These are phyloP conservation scores for Euphrasia confusa DNA, from an alignment of 257 asterid genomes.

Conservation along the genomic window DNA sequence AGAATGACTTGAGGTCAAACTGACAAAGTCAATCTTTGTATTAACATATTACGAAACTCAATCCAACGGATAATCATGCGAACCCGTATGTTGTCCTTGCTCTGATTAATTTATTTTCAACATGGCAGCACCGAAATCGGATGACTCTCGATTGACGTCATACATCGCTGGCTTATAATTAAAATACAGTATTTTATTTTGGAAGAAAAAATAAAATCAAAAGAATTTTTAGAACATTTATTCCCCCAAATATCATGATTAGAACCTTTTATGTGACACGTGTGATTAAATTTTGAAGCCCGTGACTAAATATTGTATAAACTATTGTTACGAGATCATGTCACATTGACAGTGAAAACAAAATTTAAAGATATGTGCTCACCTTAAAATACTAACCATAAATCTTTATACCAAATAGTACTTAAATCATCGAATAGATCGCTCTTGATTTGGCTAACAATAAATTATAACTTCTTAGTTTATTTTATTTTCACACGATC, in stretches of 20 bases:
- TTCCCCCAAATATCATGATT: too few species aligned
- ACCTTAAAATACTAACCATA: background rate
- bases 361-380: conserved; percentile 4
- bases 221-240: too few species aligned
- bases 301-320: conserved; percentile 3
- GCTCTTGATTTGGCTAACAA: background rate
- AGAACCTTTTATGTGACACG: background rate
- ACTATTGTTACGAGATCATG: background rate
- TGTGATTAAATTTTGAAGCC: background rate
- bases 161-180: conserved; percentile 7
- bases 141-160: conserved; percentile 15
- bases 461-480: background rate
- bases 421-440: background rate
- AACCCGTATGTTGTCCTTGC: conserved; percentile 23
- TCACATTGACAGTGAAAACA: background rate
- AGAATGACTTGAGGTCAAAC: conserved; percentile 35
- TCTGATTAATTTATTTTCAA: background rate
- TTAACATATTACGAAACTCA: conserved; percentile 22
- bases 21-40: conserved; percentile 39
- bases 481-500: too few species aligned
- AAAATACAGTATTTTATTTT: too few species aligned
- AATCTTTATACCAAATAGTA: background rate
- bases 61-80: conserved; percentile 13
- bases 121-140: conserved; percentile 28
- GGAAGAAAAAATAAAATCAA: too few species aligned